phyloP scores from a whole-genome alignment of 192 early-diverging fungal species.

The Umbelopsis vinacea region DNA sequence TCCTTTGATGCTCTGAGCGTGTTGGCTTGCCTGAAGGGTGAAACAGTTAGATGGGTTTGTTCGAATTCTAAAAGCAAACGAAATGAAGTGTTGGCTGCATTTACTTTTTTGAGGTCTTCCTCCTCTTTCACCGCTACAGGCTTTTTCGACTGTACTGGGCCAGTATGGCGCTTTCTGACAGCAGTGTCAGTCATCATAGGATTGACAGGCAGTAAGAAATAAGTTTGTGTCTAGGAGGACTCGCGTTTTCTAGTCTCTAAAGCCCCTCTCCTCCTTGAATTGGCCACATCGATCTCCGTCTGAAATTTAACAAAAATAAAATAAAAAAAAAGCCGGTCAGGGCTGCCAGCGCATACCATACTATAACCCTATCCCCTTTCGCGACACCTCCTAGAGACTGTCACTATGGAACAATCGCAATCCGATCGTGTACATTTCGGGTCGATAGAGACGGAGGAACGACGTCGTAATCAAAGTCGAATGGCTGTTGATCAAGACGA shows the following conservation, averaged over 20 bases:
- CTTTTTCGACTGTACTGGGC: background rate
- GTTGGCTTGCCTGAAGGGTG: background rate
- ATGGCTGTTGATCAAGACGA: conserved; percentile 21
- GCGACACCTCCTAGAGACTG: conserved; percentile 4
- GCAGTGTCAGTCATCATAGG: conserved; percentile 19
- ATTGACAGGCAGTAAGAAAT: background rate
- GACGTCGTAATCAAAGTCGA: background rate
- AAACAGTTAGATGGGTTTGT: background rate
- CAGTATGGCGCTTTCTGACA: conserved; percentile 16
- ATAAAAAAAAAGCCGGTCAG: background rate
- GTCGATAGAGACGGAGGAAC: conserved; percentile 7
- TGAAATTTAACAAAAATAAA: background rate
- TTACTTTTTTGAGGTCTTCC: conserved; percentile 13
- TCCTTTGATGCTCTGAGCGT: background rate
- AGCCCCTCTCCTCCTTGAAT: conserved; percentile 1
- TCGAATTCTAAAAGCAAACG: background rate
- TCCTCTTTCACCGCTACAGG: background rate
- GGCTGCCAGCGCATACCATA: background rate
- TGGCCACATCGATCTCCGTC: background rate
- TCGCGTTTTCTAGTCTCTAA: background rate
- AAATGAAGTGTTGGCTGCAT: background rate
- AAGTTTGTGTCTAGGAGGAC: background rate
- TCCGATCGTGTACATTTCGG: conserved; percentile 16
- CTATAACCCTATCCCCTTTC: background rate
- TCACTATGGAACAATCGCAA: conserved; percentile 6